Base-by-base conservation (phyloP, 345 rosid species). In the Lepidium didymum region DNA sequence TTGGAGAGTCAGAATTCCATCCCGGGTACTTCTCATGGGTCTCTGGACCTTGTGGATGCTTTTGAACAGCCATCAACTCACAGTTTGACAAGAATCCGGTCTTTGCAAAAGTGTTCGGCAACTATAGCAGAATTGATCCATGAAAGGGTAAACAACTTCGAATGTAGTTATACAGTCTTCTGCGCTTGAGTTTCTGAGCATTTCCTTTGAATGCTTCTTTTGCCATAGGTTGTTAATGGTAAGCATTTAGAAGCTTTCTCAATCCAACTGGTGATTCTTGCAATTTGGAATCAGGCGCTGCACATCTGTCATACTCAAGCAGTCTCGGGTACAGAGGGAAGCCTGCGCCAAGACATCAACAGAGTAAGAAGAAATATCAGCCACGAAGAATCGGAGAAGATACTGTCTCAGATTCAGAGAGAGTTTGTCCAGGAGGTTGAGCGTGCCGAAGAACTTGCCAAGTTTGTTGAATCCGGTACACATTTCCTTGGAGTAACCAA, bases 251-350 rank as follows among this genome's bases (percentile, higher is more conserved):
- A 91, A 70, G 97, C 92, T 79, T 87, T 95, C 82, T 91, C 99
- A 10, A 79, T 95, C 67, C 96, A 95, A 80, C 96, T 95, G 74
- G 96, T 89, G 75, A 84, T 91, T 77, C 96, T 91, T 64, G 99
- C 97, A 53, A 91, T 91, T 58, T 91, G 96, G 98, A 91, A 87
- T 81, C 98, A 87, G 79, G 96, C 94, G 12, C 78, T 91, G 78
- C 81, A 89, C 83, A 86, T 91, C 68, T 87, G 98, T 84, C 98
- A 95, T 77, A 69, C 99, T 21, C 88, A 82, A 78, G 96, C 96
- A 77, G 94, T 90, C 50, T 91, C 99, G 43, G 94, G 87, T 53
- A 81, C 77, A 55, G 92, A 89, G 83, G 96, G 88, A 83, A 91
- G 88, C 77, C 86, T 91, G 50, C 83, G 77, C 67, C 86, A 70